A percentile compares a stretch with the other conserved stretches of the same genome.
Conservation (phyloP, 192 early-diverging fungal genomes). For the Gryganskiella cystojenkinii region DNA sequence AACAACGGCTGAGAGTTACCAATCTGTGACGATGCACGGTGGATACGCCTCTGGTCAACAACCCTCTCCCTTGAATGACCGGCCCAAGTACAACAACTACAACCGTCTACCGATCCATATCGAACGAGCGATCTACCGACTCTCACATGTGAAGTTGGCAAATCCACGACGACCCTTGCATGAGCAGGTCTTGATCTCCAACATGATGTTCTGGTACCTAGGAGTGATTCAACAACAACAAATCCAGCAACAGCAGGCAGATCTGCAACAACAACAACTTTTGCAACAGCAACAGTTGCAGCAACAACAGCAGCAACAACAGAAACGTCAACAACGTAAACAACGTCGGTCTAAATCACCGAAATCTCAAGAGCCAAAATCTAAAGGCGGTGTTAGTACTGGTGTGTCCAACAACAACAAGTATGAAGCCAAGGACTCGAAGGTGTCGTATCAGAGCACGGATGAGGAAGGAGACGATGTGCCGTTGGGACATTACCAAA, state of each 20-base stretch:
- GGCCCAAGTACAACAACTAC: conserved; percentile 66
- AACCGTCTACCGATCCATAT: conserved; percentile 78
- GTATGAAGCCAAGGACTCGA: neutral
- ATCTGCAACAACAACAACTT: conserved; percentile 48
- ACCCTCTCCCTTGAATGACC: conserved; percentile 30
- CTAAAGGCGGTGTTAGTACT: conserved; percentile 20
- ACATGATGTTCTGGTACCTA: conserved; percentile 88
- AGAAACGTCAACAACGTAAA: conserved; percentile 19
- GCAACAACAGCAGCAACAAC: conserved; percentile 17
- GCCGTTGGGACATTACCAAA: conserved; percentile 65
- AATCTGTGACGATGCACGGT: conserved; percentile 8
- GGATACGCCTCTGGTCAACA: conserved; percentile 21
- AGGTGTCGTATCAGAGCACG: conserved; percentile 18
- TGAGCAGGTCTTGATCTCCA: conserved; percentile 81
- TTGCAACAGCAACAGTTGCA: conserved; percentile 37
- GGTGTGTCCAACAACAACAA: conserved; percentile 17
- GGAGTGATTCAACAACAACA: conserved; percentile 72
- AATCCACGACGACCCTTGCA: conserved; percentile 78
- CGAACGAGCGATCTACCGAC: conserved; percentile 80
- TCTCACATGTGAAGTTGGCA: conserved; percentile 79
- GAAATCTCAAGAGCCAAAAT: conserved; percentile 8
- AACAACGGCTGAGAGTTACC: conserved; percentile 19
- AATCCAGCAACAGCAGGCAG: conserved; percentile 28
- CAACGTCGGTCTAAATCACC: neutral
- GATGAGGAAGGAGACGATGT: conserved; percentile 70